Evolutionary conservation across 495 filamentous ascomycete species (phyloP).

Genomic region (Penicillium maclennaniae): DNA sequence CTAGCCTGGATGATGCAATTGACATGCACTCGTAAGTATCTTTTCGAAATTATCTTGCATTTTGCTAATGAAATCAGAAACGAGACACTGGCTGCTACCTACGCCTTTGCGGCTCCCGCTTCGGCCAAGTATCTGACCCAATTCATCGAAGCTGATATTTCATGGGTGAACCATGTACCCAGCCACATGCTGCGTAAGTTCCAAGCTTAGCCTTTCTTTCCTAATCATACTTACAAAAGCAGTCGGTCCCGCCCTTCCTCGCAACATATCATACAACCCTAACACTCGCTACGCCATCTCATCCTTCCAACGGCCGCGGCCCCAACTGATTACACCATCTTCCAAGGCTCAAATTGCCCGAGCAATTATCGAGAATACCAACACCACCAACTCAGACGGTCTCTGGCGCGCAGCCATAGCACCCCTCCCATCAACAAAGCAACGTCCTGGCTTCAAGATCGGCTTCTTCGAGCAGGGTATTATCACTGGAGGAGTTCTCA

Average conservation of each 20-base stretch:
- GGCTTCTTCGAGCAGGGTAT: conserved; percentile 55
- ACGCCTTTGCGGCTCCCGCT: conserved; percentile 44
- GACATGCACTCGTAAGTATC: conserved; percentile 31
- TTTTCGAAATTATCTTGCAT: not conserved
- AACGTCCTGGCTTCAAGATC: conserved; percentile 31
- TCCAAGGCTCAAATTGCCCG: conserved; percentile 6
- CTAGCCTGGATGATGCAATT: conserved; percentile 45
- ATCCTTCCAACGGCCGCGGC: conserved; percentile 38
- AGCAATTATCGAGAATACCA: conserved; percentile 15
- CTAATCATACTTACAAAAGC: not conserved
- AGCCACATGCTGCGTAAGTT: conserved; percentile 36
- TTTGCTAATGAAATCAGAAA: conserved; percentile 10
- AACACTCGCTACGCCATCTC: conserved; percentile 34
- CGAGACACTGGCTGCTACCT: conserved; percentile 39
- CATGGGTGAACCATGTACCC: conserved; percentile 52
- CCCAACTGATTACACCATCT: conserved; percentile 31
- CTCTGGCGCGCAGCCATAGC: conserved; percentile 26
- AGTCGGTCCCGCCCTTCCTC: conserved; percentile 42
- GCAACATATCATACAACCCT: conserved; percentile 19
- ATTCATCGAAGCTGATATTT: conserved; percentile 43
- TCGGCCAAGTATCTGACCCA: conserved; percentile 52
- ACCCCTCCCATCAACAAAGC: conserved; percentile 38
- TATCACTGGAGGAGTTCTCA: conserved; percentile 34
- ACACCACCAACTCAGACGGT: conserved; percentile 11
- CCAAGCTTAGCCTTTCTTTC: not conserved